Evolutionary conservation across 768 basidiomycete genomes (phyloP).

Genomic region (Mycena rebaudengoi): DNA sequence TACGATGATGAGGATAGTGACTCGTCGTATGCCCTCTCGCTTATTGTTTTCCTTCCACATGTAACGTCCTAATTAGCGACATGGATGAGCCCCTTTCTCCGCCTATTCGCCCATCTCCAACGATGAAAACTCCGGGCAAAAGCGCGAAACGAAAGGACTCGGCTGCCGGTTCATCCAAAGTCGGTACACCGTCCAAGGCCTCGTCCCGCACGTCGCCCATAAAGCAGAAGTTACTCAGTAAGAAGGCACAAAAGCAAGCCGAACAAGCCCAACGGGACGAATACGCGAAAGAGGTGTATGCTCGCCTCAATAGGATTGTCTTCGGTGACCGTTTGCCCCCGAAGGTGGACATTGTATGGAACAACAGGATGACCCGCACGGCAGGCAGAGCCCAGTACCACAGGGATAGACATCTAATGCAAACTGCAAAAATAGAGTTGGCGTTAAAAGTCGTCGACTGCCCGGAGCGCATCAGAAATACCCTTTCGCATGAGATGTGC

Average conservation of each 20-base stretch:
- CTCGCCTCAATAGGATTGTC: slow-evolving; percentile 63
- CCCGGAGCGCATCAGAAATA: slow-evolving; percentile 81
- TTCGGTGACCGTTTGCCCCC: slow-evolving; percentile 64
- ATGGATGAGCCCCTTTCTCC: too few relatives aligned
- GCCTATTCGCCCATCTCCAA: too few relatives aligned
- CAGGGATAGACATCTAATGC: slow-evolving; percentile 59
- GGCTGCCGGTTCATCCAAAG: not conserved
- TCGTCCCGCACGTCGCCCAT: not conserved
- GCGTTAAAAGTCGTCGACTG: slow-evolving; percentile 82
- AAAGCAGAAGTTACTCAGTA: not conserved
- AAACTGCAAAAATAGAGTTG: slow-evolving; percentile 75
- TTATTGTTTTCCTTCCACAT: too few relatives aligned
- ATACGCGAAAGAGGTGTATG: slow-evolving; percentile 69
- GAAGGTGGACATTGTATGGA: slow-evolving; percentile 71
- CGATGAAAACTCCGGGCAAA: not conserved
- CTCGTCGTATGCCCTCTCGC: too few relatives aligned
- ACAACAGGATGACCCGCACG: slow-evolving; percentile 67
- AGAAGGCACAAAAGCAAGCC: not conserved
- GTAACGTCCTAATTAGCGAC: too few relatives aligned
- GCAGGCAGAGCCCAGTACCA: slow-evolving; percentile 77
- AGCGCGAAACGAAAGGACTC: slow-evolving; percentile 15
- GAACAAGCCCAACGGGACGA: slow-evolving; percentile 45
- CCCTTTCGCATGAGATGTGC: slow-evolving; percentile 92
- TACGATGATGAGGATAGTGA: too few relatives aligned
- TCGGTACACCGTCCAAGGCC: not conserved